Conservation (phyloP, 106 monocot genomes). For the Dioscorea alata region DNA sequence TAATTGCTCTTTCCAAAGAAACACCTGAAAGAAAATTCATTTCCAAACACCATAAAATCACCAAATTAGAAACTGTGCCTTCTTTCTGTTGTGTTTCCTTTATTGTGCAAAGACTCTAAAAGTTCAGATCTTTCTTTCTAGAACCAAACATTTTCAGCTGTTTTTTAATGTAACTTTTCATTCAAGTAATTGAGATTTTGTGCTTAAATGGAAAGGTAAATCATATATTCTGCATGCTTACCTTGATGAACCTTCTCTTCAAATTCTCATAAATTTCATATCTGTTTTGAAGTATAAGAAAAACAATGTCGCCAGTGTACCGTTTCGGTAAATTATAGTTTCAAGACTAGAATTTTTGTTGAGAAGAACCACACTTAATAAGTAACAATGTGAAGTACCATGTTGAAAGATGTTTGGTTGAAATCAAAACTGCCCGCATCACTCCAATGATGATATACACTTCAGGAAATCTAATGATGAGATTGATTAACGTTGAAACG, state of each 20-base stretch:
- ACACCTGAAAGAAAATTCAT: too few relatives aligned
- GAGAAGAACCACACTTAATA: neutral
- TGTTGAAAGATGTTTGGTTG: neutral
- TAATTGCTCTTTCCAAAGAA: neutral
- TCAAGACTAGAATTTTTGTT: too few relatives aligned
- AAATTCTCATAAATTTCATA: too few relatives aligned
- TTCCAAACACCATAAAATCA: neutral
- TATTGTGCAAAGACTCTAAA: conserved; percentile 6
- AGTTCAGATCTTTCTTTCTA: neutral
- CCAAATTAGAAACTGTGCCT: neutral
- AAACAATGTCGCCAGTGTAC: too few relatives aligned
- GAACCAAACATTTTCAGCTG: too few relatives aligned
- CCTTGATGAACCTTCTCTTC: neutral
- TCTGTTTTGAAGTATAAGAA: too few relatives aligned
- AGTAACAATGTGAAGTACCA: neutral
- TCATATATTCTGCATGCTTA: neutral
- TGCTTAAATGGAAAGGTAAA: too few relatives aligned
- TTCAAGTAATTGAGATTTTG: too few relatives aligned
- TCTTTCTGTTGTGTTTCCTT: neutral
- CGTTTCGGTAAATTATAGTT: too few relatives aligned
- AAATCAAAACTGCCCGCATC: neutral
- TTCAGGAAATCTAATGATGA: neutral
- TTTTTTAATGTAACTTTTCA: too few relatives aligned
- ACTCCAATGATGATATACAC: too few relatives aligned
- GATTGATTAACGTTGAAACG: too few relatives aligned